Conservation (phyloP, 2,329 filamentous ascomycete genomes). For the Venturia oleaginea region DNA sequence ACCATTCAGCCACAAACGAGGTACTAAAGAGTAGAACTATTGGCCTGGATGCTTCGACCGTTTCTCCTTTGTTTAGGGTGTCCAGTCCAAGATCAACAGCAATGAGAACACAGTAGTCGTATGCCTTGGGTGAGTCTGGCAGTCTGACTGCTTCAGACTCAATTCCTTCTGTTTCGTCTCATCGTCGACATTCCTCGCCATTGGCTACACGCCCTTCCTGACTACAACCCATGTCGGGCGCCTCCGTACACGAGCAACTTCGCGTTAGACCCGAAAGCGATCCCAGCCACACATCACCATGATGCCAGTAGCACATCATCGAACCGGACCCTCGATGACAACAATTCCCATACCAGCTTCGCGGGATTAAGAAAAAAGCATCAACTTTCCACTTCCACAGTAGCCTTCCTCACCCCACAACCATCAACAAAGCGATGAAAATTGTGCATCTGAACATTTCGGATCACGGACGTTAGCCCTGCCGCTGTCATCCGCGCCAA, state of each 20-base stretch:
- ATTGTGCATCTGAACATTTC: not conserved
- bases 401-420: not conserved
- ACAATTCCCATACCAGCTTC: not conserved
- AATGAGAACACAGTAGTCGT: not conserved
- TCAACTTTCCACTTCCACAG: not conserved
- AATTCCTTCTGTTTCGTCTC: not conserved
- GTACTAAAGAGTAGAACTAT: no score
- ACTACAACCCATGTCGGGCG: not conserved
- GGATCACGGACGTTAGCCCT: not conserved
- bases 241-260: not conserved
- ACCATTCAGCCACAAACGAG: not conserved
- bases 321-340: not conserved
- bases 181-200: not conserved
- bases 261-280: not conserved
- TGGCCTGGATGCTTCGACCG: not conserved
- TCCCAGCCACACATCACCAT: not conserved
- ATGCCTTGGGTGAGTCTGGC: not conserved
- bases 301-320: constrained; percentile 5
- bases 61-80: not conserved
- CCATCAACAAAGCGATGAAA: not conserved
- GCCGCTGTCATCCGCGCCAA: not conserved
- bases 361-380: not conserved
- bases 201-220: not conserved
- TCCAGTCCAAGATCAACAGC: not conserved
- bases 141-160: not conserved